Conservation (phyloP, 306 rosid species). For the Cyamopsis tetragonoloba region DNA sequence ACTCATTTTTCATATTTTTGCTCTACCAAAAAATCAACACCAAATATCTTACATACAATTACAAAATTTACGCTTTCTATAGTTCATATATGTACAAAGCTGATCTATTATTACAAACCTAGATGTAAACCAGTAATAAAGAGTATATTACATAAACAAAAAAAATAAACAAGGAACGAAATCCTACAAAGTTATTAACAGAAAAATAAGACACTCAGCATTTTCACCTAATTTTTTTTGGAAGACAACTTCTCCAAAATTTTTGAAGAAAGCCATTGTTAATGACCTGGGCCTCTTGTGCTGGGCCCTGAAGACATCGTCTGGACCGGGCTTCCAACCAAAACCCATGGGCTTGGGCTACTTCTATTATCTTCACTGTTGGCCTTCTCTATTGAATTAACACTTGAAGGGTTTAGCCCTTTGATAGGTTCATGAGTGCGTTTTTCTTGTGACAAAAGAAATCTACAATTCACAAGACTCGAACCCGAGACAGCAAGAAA, state of each 20-base stretch:
- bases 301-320: conserved; percentile 85
- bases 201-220: too few species aligned
- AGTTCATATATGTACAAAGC: conserved; percentile 31
- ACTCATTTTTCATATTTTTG: neutral
- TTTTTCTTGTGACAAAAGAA: conserved; percentile 25
- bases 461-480: conserved; percentile 34
- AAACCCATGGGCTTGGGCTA: conserved; percentile 28
- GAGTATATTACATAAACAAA: too few species aligned
- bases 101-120: conserved; percentile 4
- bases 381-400: conserved; percentile 6
- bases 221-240: too few species aligned
- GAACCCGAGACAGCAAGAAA: conserved; percentile 30
- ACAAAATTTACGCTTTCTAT: conserved; percentile 27
- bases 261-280: too few species aligned
- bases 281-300: conserved; percentile 80
- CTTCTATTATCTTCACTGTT: neutral
- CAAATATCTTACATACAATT: conserved; percentile 25
- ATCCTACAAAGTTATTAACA: too few species aligned
- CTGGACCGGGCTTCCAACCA: conserved; percentile 27
- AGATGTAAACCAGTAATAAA: neutral
- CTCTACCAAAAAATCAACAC: neutral
- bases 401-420: neutral
- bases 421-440: conserved; percentile 17
- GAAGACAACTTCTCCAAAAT: too few species aligned
- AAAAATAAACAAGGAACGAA: too few species aligned